Base-by-base conservation (phyloP, 306 rosid genomes). In the Betula pendula region DNA sequence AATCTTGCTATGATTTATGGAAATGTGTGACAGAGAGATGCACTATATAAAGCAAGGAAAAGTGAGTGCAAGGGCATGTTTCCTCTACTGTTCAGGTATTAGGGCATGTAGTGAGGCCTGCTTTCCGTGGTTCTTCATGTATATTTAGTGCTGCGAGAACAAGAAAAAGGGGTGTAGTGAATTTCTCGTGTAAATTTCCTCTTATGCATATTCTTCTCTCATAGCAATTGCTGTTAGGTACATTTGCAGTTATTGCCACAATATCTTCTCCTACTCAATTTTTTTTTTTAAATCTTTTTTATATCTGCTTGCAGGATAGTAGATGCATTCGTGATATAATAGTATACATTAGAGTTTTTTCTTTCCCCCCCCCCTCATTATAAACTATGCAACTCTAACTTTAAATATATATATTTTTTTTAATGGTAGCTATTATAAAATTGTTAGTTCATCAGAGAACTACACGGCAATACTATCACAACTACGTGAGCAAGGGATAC, bases 371-470 rank as follows among this genome's bases (percentile, higher is more conserved):
- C 8, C 19, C 31, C 72, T 0, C 72, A 10, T 43, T 12, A 25
- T 48, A 24, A 25, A 69, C 35, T 45, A 5, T 69, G 38, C 24
- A 5, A 20, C 35, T 43, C 73, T 45, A 20, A 70, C 48, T 65
- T 53, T 43, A 69, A n/a, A 14, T 1, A 49, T 63, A 66, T 71
- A 79, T 31, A 40, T 80, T 74, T 69, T 71, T 79, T 25, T 45
- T 80, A 70, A 40, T 84, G 42, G 74, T 84, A 95, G 98, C 78
- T 90, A 88, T 87, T 90, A 84, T 80, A 92, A 95, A 83, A 90
- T 95, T 75, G 98, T 86, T 47, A 88, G 90, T 70, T 88, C 95
- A 15, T 81, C 97, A 8, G 96, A 92, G 77, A 92, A 92, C 87
- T 95, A 89, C 83, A 73, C 91, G 16, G 82, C 81, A 72, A 84